Evolutionary conservation across 2,329 filamentous ascomycete genomes (phyloP).

Genomic region (Penicillium sp.): DNA sequence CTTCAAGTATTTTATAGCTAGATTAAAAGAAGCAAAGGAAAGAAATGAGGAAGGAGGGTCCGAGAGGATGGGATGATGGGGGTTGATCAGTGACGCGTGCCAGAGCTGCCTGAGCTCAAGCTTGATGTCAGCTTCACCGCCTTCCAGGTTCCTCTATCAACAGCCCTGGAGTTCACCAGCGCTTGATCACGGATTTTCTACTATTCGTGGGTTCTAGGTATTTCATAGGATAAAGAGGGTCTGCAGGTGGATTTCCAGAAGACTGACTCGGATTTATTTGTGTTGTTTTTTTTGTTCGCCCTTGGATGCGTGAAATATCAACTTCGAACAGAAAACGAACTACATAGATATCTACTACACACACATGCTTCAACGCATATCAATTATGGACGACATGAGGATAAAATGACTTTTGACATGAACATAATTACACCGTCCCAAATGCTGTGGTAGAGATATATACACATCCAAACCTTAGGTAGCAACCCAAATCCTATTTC

Average conservation of each 20-base stretch:
- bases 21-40: slow-evolving; percentile 9
- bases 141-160: slow-evolving; percentile 18
- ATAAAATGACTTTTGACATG: slow-evolving; percentile 9
- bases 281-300: not conserved
- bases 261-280: not conserved
- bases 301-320: not conserved
- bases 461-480: slow-evolving; percentile 12
- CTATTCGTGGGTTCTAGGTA: not conserved
- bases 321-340: not conserved
- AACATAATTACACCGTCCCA: slow-evolving; percentile 11
- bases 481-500: not conserved
- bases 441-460: slow-evolving; percentile 18
- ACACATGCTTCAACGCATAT: not conserved
- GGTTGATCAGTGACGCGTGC: slow-evolving; percentile 33
- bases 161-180: not conserved
- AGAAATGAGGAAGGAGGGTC: slow-evolving; percentile 6
- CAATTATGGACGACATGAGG: not conserved
- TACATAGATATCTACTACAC: not conserved
- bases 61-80: slow-evolving; percentile 19
- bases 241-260: too few relatives aligned
- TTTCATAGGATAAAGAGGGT: not conserved
- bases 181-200: not conserved
- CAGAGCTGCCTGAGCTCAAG: slow-evolving; percentile 40
- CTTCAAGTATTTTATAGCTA: slow-evolving; percentile 11
- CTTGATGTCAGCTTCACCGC: slow-evolving; percentile 38